Percentiles rank a stretch among this genome's conserved stretches.
These are phyloP conservation scores for Entomortierella chlamydospora DNA, from an alignment of 192 early-diverging fungal genomes.

Conservation along the genomic window DNA sequence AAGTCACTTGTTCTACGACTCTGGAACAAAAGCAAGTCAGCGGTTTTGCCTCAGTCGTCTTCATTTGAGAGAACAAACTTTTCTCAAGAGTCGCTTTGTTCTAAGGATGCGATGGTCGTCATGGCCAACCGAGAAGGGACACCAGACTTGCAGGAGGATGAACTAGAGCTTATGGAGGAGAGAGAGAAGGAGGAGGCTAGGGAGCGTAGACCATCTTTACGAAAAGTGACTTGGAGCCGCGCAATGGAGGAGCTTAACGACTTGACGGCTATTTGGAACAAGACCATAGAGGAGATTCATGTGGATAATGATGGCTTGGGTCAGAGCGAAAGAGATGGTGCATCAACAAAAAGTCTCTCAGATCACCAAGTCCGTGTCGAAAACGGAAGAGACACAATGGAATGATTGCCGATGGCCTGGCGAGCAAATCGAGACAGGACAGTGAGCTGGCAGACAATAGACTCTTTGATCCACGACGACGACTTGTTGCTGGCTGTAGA, in stretches of 20 bases:
- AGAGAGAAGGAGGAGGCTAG: not conserved
- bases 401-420: conserved; percentile 1
- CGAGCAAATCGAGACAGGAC: conserved; percentile 39
- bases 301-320: conserved; percentile 12
- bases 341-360: not conserved
- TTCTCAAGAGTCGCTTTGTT: conserved; percentile 21
- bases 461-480: not conserved
- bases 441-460: conserved; percentile 10
- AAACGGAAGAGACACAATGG: conserved; percentile 2
- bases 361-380: conserved; percentile 18
- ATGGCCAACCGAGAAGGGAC: not conserved
- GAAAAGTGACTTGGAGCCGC: not conserved
- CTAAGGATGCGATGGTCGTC: conserved; percentile 8
- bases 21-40: not conserved
- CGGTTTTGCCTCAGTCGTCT: not conserved
- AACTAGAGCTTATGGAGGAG: conserved; percentile 20
- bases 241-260: conserved; percentile 5
- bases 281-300: not conserved
- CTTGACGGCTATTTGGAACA: conserved; percentile 19
- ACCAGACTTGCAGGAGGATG: conserved; percentile 17
- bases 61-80: conserved; percentile 12
- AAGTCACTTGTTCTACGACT: not conserved
- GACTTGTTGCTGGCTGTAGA: conserved; percentile 12
- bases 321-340: conserved; percentile 6
- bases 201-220: not conserved